Conservation (phyloP, 192 early-diverging fungal genomes). For the Coemansia sp. region DNA sequence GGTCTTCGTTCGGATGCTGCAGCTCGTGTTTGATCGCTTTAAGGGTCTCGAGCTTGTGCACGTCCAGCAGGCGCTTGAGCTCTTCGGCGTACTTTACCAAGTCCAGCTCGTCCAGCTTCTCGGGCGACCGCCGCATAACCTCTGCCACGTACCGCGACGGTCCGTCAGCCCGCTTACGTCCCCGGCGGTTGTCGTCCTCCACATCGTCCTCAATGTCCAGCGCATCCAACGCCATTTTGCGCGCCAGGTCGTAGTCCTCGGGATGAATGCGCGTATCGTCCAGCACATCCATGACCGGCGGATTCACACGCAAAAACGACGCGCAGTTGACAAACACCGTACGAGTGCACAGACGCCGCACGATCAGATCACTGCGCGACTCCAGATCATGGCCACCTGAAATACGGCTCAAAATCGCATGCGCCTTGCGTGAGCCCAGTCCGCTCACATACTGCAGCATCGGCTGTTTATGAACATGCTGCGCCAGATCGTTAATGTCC, state of each 20-base stretch:
- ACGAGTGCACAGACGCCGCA: conserved; percentile 62
- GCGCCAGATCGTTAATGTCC: conserved; percentile 80
- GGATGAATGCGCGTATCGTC: conserved; percentile 96
- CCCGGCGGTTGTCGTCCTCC: conserved; percentile 61
- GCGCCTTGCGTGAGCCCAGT: conserved; percentile 90
- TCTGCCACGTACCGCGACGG: conserved; percentile 78
- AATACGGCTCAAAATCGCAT: conserved; percentile 63
- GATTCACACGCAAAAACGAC: conserved; percentile 83
- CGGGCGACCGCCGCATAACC: conserved; percentile 71
- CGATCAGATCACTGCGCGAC: conserved; percentile 69
- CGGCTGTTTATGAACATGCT: conserved; percentile 63
- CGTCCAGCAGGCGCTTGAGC: conserved; percentile 69
- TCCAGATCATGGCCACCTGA: conserved; percentile 45
- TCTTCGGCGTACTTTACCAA: conserved; percentile 89
- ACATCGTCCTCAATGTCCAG: conserved; percentile 84
- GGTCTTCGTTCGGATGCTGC: conserved; percentile 76
- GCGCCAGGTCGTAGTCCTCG: conserved; percentile 90
- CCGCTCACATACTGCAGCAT: conserved; percentile 90
- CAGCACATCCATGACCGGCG: conserved; percentile 70
- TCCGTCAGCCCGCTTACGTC: conserved; percentile 15
- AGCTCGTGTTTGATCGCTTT: conserved; percentile 87
- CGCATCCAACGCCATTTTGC: conserved; percentile 96
- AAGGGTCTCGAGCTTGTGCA: conserved; percentile 79
- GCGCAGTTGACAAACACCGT: conserved; percentile 91
- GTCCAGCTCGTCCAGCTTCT: conserved; percentile 80